These are phyloP conservation scores for Rhizopogon sp. DNA, from an alignment of 768 basidiomycete species.

Conservation along the genomic window DNA sequence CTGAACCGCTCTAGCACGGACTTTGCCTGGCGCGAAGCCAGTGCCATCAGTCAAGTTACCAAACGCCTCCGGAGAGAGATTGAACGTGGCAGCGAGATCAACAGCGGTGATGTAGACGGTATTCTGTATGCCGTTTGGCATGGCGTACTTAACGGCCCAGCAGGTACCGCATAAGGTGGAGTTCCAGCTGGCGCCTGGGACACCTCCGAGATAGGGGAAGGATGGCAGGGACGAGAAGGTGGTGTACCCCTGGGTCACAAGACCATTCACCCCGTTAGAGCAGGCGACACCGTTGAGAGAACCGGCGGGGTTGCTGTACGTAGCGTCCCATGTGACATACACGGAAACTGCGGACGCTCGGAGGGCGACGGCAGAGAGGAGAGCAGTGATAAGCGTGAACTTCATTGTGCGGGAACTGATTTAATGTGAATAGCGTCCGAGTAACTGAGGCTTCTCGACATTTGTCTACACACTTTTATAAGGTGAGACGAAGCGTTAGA, in stretches of 20 bases:
- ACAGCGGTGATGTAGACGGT: slow-evolving; percentile 4
- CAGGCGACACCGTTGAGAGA: slow-evolving; percentile 12
- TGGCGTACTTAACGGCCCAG: neutral
- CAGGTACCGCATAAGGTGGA: slow-evolving; percentile 6
- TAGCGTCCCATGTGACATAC: neutral
- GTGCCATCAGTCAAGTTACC: neutral
- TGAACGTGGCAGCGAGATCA: neutral
- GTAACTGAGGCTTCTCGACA: neutral
- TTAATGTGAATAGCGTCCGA: neutral
- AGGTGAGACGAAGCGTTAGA: neutral
- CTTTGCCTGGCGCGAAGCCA: neutral
- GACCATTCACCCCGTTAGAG: slow-evolving; percentile 16
- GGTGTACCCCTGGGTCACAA: slow-evolving; percentile 12
- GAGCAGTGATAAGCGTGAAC: neutral
- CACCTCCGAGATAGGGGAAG: slow-evolving; percentile 5
- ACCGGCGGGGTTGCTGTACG: neutral
- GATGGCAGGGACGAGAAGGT: slow-evolving; percentile 9
- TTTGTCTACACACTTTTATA: neutral
- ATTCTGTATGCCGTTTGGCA: neutral
- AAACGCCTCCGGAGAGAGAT: slow-evolving; percentile 3
- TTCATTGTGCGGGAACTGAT: neutral
- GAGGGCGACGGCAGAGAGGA: neutral
- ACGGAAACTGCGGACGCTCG: neutral
- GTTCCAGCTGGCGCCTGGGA: slow-evolving; percentile 3
- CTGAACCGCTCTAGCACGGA: neutral